Evolutionary conservation across 495 filamentous ascomycete species (phyloP), one percentile per base, ranked within the genome.

Genomic region (Daldinia bambusicola): DNA sequence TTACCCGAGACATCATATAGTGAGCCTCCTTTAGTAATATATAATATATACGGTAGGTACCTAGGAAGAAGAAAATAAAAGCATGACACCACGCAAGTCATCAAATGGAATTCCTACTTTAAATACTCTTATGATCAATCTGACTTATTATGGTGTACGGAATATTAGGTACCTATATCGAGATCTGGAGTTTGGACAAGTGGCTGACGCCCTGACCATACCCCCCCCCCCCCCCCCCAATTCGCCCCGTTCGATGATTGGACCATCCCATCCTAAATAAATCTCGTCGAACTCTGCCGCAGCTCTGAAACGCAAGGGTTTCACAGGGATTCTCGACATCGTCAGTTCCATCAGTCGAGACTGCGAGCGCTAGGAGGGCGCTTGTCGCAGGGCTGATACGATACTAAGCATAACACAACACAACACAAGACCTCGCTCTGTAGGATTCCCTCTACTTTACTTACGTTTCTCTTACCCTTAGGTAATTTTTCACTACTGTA

Each of bases 221-320:
- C 3, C 3, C n/a, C n/a, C n/a, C n/a, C n/a, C n/a, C n/a, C n/a
- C n/a, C n/a, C n/a, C n/a, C n/a, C n/a, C n/a, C n/a, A n/a, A 26
- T 26, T 26, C 1, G 16, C 36, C 26, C n/a, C 30, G 18, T 38
- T 38, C 43, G 6, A 66, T 76, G 53, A 69, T 74, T 76, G 70
- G 70, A 66, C 68, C 53, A 58, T 70, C 41, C 68, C 53, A 58
- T 70, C 41, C 55, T 56, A 56, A 66, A 78, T 75, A 26, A 26
- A 26, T 75, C 74, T 62, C n/a, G 70, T 74, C 78, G 70, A 80
- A 80, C 74, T 78, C 78, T 80, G 79, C 68, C 71, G 74, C 79
- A 80, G 66, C 41, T 69, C 76, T 81, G 81, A 82, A 83, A 80
- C 80, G 70, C 63, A 55, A 43, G 66, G 74, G 72, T 72, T 77